Percentiles rank a stretch among this genome's conserved stretches.
Conservation (phyloP, 1,139 yeast species). For the Candida mesenterica region DNA sequence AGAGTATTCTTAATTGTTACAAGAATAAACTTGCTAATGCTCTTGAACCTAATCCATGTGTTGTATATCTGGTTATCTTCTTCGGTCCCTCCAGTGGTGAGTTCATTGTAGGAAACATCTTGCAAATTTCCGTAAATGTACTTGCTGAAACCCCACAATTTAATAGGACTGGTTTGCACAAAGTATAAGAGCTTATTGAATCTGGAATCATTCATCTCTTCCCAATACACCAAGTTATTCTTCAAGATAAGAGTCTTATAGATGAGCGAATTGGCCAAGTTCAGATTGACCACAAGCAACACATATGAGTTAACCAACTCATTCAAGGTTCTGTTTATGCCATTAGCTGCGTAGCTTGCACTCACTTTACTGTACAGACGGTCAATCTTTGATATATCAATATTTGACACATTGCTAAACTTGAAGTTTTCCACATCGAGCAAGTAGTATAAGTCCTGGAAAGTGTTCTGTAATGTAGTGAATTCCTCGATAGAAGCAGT, state of each 20-base stretch:
- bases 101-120: conserved; percentile 5
- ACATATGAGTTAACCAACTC: conserved; percentile 26
- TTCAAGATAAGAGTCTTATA: conserved; percentile 36
- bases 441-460: conserved; percentile 25
- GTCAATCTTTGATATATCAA: conserved; percentile 16
- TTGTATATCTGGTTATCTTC: conserved; percentile 19
- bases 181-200: conserved; percentile 30
- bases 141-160: conserved; percentile 16
- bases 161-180: conserved; percentile 34
- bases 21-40: conserved; percentile 4
- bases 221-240: conserved; percentile 40
- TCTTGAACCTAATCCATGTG: conserved; percentile 12
- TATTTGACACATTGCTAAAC: conserved; percentile 15
- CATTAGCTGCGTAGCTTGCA: background rate
- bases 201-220: conserved; percentile 25
- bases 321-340: conserved; percentile 10
- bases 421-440: conserved; percentile 26
- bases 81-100: conserved; percentile 12
- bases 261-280: conserved; percentile 34
- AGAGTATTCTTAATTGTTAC: conserved; percentile 1
- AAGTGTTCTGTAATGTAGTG: conserved; percentile 20
- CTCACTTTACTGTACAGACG: conserved; percentile 3
- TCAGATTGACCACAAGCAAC: conserved; percentile 24
- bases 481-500: conserved; percentile 9
- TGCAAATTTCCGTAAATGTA: conserved; percentile 10